Evolutionary conservation across 2,329 filamentous ascomycete genomes (phyloP).

Genomic region (Ophiostoma tasmaniense): DNA sequence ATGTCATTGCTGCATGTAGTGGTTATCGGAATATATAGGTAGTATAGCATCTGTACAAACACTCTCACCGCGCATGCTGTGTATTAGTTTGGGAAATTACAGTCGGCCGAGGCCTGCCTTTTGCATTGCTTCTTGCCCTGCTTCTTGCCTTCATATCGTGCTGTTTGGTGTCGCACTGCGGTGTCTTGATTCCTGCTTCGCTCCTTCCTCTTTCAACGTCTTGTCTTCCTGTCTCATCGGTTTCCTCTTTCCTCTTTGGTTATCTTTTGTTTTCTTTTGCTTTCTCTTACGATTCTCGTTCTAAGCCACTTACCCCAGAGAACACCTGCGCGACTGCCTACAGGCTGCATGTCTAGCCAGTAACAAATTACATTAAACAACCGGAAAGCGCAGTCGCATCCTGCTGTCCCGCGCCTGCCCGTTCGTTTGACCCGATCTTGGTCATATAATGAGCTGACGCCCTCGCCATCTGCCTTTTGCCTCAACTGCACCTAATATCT

Average conservation of each 20-base stretch:
- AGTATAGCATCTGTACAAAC: not conserved
- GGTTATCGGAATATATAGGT: not conserved
- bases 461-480: not conserved
- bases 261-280: too few relatives aligned
- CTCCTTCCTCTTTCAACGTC: not conserved
- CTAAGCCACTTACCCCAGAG: not conserved
- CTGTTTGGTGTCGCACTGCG: conserved; percentile 9
- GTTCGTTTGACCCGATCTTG: not conserved
- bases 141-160: not conserved
- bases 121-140: not conserved
- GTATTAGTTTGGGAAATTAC: not conserved
- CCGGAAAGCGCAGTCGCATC: not conserved
- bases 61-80: not conserved
- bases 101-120: not conserved
- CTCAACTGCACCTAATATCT: too few relatives aligned
- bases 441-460: not conserved
- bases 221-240: not conserved
- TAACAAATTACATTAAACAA: not conserved
- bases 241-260: not conserved
- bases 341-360: conserved; percentile 9
- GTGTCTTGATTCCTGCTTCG: conserved; percentile 5
- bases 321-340: not conserved
- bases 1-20: not conserved
- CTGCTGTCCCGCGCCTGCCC: conserved; percentile 14
- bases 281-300: too few relatives aligned